Evolutionary conservation across 441 rosid genomes (phyloP).

Genomic region (Croton laevigatus): DNA sequence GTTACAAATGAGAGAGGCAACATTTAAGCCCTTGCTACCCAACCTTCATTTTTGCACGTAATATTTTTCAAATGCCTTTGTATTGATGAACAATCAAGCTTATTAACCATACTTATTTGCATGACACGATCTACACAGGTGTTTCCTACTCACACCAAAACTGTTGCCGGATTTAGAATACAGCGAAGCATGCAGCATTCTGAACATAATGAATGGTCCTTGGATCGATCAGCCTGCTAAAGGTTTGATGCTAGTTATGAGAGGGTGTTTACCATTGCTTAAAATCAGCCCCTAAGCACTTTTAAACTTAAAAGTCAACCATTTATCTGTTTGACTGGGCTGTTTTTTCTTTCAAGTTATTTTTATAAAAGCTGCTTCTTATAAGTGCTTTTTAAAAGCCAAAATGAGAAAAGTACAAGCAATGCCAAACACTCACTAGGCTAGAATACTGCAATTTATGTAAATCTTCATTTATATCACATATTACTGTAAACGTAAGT

Average conservation of each 20-base stretch:
- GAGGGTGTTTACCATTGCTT: no score
- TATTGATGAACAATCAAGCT: not conserved
- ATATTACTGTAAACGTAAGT: not conserved
- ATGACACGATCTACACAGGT: slow-evolving; percentile 40
- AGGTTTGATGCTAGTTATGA: slow-evolving; percentile 36
- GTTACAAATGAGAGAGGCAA: no score
- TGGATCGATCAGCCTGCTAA: slow-evolving; percentile 86
- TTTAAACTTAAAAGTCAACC: no score
- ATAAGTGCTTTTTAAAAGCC: no score
- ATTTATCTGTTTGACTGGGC: no score
- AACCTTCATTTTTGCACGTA: no score
- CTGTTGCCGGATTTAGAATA: slow-evolving; percentile 82
- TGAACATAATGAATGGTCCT: slow-evolving; percentile 96
- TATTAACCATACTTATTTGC: not conserved
- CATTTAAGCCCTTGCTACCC: no score
- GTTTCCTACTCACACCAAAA: slow-evolving; percentile 91
- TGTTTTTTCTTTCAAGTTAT: no score
- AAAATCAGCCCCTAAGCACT: no score
- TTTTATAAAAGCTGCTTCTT: no score
- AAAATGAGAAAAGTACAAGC: no score
- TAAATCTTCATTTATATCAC: not conserved
- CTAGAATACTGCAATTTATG: not conserved
- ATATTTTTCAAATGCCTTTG: not conserved
- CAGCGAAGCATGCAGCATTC: slow-evolving; percentile 87
- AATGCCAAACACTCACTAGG: no score